Base-by-base conservation (phyloP, 2,329 filamentous ascomycete genomes). In the Cercospora sojina region DNA sequence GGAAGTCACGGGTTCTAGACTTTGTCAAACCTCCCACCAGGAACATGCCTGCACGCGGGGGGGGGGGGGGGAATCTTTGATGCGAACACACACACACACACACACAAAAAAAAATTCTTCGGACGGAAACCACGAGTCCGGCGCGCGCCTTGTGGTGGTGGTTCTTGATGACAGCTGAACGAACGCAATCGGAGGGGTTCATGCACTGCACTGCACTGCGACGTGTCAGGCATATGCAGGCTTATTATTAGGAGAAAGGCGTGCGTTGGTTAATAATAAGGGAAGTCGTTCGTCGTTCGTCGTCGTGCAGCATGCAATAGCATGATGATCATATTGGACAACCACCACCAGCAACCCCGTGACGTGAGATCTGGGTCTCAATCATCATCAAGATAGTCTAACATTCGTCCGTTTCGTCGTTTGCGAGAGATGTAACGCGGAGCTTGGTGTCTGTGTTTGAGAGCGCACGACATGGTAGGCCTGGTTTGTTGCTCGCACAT, bases 311-410 rank as follows among this genome's bases (percentile, higher is more conserved):
- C 41, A 62, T 67, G 65, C 65, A 64, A 67, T 64, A 67, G 41
- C 31, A 61, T 55, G 62, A 67, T 62, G 55, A 20, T 62, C 65
- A 67, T 67, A 64, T 67, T 62, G 65, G 43, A 60, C 32, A 38
- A 53, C 65, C 58, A 49, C 23, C 25, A 32, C 23, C n/a, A 20
- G 3, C 35, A 29, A 29, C 29, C 38, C 51, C 49, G 53, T 51
- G n/a, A n/a, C n/a, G n/a, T n/a, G n/a, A n/a, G n/a, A n/a, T n/a
- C n/a, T n/a, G n/a, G n/a, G n/a, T n/a, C n/a, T n/a, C n/a, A n/a
- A n/a, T n/a, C n/a, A n/a, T n/a, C n/a, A n/a, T n/a, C n/a, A n/a
- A n/a, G n/a, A n/a, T n/a, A n/a, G n/a, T n/a, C n/a, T n/a, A n/a
- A 18, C 53, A 53, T n/a, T 53, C 47, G 47, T 53, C 47, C 29